A percentile compares a stretch with the other conserved stretches of the same genome.
These are phyloP conservation scores for Brettanomyces naardenensis DNA, from an alignment of 805 yeast genomes.

Conservation along the genomic window DNA sequence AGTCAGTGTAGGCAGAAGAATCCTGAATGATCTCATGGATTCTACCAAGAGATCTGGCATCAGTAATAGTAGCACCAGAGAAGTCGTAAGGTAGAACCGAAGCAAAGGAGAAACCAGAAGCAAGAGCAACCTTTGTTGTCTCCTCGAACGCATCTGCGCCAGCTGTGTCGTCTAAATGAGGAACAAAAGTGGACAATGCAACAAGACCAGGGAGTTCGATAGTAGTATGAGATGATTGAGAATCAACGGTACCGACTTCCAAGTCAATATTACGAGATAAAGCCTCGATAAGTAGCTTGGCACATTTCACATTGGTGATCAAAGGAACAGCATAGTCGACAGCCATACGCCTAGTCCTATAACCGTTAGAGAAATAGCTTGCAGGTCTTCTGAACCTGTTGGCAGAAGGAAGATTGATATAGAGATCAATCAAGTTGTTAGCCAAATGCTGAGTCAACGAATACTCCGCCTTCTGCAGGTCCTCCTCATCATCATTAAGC, in stretches of 20 bases:
- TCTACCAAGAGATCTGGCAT: conserved; percentile 53
- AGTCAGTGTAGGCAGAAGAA: conserved; percentile 71
- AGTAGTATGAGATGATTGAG: conserved; percentile 85
- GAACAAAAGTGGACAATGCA: conserved; percentile 72
- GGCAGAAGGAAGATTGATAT: conserved; percentile 93
- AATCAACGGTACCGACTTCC: conserved; percentile 69
- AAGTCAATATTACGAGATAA: conserved; percentile 60
- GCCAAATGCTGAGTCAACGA: conserved; percentile 95
- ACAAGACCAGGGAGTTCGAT: conserved; percentile 80
- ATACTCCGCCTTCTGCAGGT: conserved; percentile 84
- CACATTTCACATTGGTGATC: conserved; percentile 96
- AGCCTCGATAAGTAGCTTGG: conserved; percentile 94
- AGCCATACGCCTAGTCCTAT: conserved; percentile 98
- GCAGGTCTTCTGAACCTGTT: conserved; percentile 99
- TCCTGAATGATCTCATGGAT: conserved; percentile 50
- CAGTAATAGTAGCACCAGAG: conserved; percentile 56
- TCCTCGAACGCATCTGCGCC: conserved; percentile 54
- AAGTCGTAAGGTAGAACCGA: conserved; percentile 69
- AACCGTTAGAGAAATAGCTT: conserved; percentile 94
- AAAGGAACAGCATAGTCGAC: conserved; percentile 97
- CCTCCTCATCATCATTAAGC: conserved; percentile 56
- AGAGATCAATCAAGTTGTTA: conserved; percentile 90
- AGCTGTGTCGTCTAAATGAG: conserved; percentile 43
- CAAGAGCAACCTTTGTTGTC: conserved; percentile 62
- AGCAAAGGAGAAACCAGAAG: conserved; percentile 83